Percentiles rank a stretch among this genome's conserved stretches.
phyloP scores from a whole-genome alignment of 2,329 filamentous ascomycete genomes.

The Aurifilum marmelostoma region DNA sequence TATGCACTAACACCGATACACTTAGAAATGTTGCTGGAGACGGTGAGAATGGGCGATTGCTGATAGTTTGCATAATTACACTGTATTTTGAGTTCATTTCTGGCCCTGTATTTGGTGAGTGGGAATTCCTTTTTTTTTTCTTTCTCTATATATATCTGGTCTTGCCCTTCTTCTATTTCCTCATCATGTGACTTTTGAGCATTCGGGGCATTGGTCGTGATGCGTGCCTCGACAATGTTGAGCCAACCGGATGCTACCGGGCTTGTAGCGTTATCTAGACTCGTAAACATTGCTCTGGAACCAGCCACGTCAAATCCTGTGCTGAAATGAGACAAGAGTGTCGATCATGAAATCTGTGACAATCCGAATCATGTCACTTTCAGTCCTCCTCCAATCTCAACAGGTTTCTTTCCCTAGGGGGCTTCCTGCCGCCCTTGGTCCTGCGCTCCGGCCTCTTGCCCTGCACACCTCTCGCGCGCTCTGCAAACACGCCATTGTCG shows the following conservation, averaged over 20 bases:
- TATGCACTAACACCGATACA: neutral
- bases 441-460: conserved; percentile 41
- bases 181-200: neutral
- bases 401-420: conserved; percentile 41
- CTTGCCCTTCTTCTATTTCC: too few relatives aligned
- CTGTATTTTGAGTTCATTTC: too few relatives aligned
- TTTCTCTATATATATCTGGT: too few relatives aligned
- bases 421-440: conserved; percentile 47
- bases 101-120: too few relatives aligned
- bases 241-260: neutral
- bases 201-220: neutral
- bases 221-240: neutral
- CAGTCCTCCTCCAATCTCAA: conserved; percentile 45
- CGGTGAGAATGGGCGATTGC: neutral
- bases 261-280: neutral
- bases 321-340: too few relatives aligned
- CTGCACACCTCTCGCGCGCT: conserved; percentile 40
- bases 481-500: conserved; percentile 42
- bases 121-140: neutral
- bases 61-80: too few relatives aligned
- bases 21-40: neutral
- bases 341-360: too few relatives aligned
- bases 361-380: neutral
- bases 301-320: too few relatives aligned
- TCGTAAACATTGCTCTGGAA: neutral